These are phyloP conservation scores for Marvania coccoides DNA, from an alignment of 139 green algal genomes.

Conservation along the genomic window DNA sequence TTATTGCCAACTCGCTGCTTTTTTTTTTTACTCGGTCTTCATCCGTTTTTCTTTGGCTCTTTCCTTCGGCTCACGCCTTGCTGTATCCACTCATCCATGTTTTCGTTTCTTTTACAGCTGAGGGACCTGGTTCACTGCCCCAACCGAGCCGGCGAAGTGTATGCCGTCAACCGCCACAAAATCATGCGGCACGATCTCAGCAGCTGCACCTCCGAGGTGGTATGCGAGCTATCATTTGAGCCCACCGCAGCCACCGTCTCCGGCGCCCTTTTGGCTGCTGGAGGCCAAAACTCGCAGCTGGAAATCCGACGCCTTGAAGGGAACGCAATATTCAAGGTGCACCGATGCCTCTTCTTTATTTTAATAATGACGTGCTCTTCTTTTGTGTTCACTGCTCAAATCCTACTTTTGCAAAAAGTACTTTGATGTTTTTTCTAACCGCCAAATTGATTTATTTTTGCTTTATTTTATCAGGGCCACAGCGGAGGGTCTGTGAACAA, in stretches of 20 bases:
- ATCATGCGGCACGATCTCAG: constrained; percentile 13
- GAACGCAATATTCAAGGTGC: too few relatives aligned
- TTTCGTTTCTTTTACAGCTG: too few relatives aligned
- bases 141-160: not conserved
- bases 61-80: too few relatives aligned
- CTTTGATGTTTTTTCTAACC: too few relatives aligned
- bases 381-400: too few relatives aligned
- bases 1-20: too few relatives aligned
- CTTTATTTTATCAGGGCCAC: constrained; percentile 30
- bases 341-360: too few relatives aligned
- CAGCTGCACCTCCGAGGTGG: constrained; percentile 14
- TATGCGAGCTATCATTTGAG: constrained; percentile 49
- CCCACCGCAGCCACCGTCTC: constrained; percentile 66
- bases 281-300: constrained; percentile 46
- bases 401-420: too few relatives aligned
- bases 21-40: too few relatives aligned
- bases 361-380: too few relatives aligned
- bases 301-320: constrained; percentile 22
- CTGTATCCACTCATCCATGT: too few relatives aligned
- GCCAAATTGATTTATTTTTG: constrained; percentile 1
- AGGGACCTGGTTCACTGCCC: constrained; percentile 61
- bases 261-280: constrained; percentile 52
- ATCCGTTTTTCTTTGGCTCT: too few relatives aligned
- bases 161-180: not conserved
- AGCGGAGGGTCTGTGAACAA: constrained; percentile 54